phyloP scores from a whole-genome alignment of 495 filamentous ascomycete species.

The Lophiostoma macrostomum region DNA sequence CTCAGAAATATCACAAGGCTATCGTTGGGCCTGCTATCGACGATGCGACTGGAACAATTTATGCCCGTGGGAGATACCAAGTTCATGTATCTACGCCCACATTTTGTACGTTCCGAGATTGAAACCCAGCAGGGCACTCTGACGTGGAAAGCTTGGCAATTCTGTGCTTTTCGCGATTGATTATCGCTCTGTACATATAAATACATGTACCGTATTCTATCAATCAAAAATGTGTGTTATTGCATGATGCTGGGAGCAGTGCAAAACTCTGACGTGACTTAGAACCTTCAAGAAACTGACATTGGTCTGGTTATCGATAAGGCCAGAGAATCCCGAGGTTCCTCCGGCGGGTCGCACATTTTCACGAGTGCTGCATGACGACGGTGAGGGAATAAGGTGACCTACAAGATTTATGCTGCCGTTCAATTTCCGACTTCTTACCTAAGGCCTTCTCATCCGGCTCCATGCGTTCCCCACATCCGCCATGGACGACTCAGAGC shows the following conservation, averaged over 20 bases:
- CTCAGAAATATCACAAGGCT: neutral
- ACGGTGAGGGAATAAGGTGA: too few species aligned
- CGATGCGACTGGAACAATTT: conserved; percentile 5
- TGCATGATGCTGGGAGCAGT: neutral
- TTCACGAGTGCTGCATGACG: too few species aligned
- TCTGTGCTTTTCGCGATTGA: conserved; percentile 26
- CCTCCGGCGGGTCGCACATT: too few species aligned
- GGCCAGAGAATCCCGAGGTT: too few species aligned
- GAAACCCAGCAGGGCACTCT: conserved; percentile 25
- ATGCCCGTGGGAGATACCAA: conserved; percentile 33
- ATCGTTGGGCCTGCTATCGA: neutral
- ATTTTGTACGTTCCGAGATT: conserved; percentile 33
- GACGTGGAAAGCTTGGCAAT: conserved; percentile 28
- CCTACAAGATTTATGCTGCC: too few species aligned
- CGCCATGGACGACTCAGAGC: conserved; percentile 4
- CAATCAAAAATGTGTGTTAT: neutral
- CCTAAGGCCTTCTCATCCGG: neutral
- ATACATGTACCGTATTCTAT: neutral
- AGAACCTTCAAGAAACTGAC: neutral
- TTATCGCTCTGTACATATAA: conserved; percentile 22
- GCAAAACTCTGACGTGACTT: too few species aligned
- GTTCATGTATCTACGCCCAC: conserved; percentile 30
- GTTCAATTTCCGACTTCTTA: neutral
- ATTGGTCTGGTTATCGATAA: too few species aligned
- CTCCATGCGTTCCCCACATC: neutral